Evolutionary conservation across 2,329 filamentous ascomycete species (phyloP), one percentile per base, ranked within the genome.

Genomic region (Colletotrichum eleusines): DNA sequence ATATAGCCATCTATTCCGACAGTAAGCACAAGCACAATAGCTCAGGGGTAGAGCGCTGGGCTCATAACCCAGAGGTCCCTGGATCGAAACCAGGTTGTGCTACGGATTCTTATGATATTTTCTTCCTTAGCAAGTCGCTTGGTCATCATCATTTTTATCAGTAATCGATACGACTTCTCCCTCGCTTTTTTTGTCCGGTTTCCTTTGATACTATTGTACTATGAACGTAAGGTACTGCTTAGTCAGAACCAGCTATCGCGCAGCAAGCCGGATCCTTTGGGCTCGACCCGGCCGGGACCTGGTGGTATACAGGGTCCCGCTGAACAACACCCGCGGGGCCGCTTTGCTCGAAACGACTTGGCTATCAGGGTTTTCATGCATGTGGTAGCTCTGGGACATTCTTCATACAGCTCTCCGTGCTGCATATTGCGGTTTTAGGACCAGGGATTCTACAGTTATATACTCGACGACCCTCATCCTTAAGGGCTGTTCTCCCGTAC

Each of bases 51-150:
- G 67, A 70, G 67, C 67, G 67, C 67, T 70, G 67, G 67, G 67
- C 67, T 70, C 67, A 70, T 70, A 70, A 70, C 67, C 67, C 67
- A 70, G 67, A 70, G 67, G 67, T 66, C 67, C 67, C 67, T 70
- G 67, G 67, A 70, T 70, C 67, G 67, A 70, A 70, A 70, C 67
- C 67, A 70, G 67, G 67, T 70, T 64, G 67, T 70, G 67, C 67
- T 70, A 70, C 0, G 0, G 11, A 16, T 26, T 2, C 5, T 68
- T 64, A 53, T 44, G 31, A 5, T 2, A 16, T 51, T 66, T 31
- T 8, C 11, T 1, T 3, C 0, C 3, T 55, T 23, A 9, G 20
- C 3, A 3, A 33, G 23, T 2, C 6, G 0, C 11, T 7, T 6
- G n/a, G 16, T 28, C 7, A 18, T 3, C 8, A 1, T 53, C 5